Evolutionary conservation across 768 basidiomycete genomes (phyloP).

Genomic region (Xerocomus spinulosus): DNA sequence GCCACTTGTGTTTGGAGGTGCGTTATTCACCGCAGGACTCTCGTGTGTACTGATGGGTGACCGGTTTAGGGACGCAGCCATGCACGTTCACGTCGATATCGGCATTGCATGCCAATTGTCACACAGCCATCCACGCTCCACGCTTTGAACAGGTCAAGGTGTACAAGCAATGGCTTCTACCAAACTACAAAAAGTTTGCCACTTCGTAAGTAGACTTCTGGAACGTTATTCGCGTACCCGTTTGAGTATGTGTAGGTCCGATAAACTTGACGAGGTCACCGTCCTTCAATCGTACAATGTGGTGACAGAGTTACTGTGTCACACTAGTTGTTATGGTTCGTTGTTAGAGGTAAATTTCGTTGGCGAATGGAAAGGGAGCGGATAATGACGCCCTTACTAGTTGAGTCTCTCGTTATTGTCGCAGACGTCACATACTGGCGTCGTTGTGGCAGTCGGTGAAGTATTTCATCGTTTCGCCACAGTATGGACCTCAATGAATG

Average conservation of each 20-base stretch:
- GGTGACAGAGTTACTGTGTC: constrained; percentile 55
- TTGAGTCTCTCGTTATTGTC: constrained; percentile 52
- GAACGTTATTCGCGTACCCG: not conserved
- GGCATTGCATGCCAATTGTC: constrained; percentile 41
- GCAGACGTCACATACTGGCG: constrained; percentile 45
- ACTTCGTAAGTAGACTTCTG: constrained; percentile 37
- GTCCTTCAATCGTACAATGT: constrained; percentile 55
- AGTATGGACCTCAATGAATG: constrained; percentile 78
- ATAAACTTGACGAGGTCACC: constrained; percentile 29
- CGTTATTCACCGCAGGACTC: not conserved
- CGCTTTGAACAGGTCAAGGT: constrained; percentile 73
- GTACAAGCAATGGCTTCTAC: constrained; percentile 71
- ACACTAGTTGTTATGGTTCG: constrained; percentile 59
- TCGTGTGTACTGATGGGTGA: constrained; percentile 7
- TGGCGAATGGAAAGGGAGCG: not conserved
- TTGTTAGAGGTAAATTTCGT: constrained; percentile 56
- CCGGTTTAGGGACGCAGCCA: constrained; percentile 30
- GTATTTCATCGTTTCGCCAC: constrained; percentile 65
- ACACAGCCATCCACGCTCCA: constrained; percentile 47
- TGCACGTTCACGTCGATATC: constrained; percentile 33
- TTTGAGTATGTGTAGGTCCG: constrained; percentile 20
- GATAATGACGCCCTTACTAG: constrained; percentile 30
- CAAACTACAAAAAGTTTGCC: constrained; percentile 54
- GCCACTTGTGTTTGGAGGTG: constrained; percentile 67
- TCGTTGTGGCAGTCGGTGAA: constrained; percentile 61